A percentile compares a stretch with the other conserved stretches of the same genome.
phyloP scores from a whole-genome alignment of 2,329 filamentous ascomycete genomes.

The Ilyonectria robusta region DNA sequence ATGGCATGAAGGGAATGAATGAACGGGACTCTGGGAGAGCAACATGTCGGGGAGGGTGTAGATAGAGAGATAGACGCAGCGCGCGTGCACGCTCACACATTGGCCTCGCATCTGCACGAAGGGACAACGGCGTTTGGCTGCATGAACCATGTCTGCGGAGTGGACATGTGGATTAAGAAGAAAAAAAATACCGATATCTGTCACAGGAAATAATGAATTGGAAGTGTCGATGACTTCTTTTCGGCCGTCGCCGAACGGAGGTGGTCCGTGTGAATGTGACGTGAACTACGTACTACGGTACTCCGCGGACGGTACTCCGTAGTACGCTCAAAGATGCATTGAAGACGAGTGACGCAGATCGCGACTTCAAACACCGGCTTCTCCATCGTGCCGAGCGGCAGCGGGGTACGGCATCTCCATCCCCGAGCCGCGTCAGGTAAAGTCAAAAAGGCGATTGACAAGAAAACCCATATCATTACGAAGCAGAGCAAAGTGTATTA shows the following conservation, averaged over 20 bases:
- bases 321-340: not conserved
- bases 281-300: not conserved
- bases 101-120: conserved; percentile 20
- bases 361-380: conserved; percentile 9
- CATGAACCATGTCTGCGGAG: conserved; percentile 30
- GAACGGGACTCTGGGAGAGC: conserved; percentile 6
- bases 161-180: conserved; percentile 14
- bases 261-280: not conserved
- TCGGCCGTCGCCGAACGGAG: not conserved
- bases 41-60: conserved; percentile 38
- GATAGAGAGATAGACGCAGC: conserved; percentile 40
- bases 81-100: conserved; percentile 25
- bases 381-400: not conserved
- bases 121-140: conserved; percentile 29
- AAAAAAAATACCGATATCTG: conserved; percentile 9
- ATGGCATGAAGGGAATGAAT: conserved; percentile 17
- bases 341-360: not conserved
- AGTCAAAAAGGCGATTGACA: not conserved
- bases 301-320: no score
- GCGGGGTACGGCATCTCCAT: conserved; percentile 4
- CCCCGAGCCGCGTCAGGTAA: conserved; percentile 11
- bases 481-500: not conserved
- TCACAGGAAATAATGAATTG: not conserved
- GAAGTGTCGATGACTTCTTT: not conserved
- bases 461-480: not conserved